phyloP scores from a whole-genome alignment of 306 rosid genomes.

The barrel medic (Medicago truncatula) region MtrunA17r5.0-ANR NC_053042.1:49792001-49792500 shows the following conservation, averaged over 20 bases:
- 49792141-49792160: slow-evolving; percentile 82
- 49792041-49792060: slow-evolving; percentile 47
- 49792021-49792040: not conserved
- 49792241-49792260: slow-evolving; percentile 88
- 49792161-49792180: slow-evolving; percentile 95
- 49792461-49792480: too few relatives aligned
- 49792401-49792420: too few relatives aligned
- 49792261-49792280: slow-evolving; percentile 98
- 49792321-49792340: slow-evolving; percentile 59
- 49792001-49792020: not conserved
- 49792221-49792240: slow-evolving; percentile 82
- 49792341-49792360: slow-evolving; percentile 1
- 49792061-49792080: slow-evolving; percentile 87
- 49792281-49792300: slow-evolving; percentile 95
- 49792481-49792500: too few relatives aligned
- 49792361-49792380: not conserved
- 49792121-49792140: slow-evolving; percentile 67
- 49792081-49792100: slow-evolving; percentile 72
- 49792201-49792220: slow-evolving; percentile 89
- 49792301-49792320: slow-evolving; percentile 80
- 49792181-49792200: slow-evolving; percentile 82
- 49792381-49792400: too few relatives aligned
- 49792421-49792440: too few relatives aligned
- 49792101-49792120: slow-evolving; percentile 74
- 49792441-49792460: too few relatives aligned